Percentiles rank a stretch among this genome's conserved stretches.
These are phyloP conservation scores for Mucor piriformis DNA, from an alignment of 371 early-diverging fungal species.

Conservation along the genomic window DNA sequence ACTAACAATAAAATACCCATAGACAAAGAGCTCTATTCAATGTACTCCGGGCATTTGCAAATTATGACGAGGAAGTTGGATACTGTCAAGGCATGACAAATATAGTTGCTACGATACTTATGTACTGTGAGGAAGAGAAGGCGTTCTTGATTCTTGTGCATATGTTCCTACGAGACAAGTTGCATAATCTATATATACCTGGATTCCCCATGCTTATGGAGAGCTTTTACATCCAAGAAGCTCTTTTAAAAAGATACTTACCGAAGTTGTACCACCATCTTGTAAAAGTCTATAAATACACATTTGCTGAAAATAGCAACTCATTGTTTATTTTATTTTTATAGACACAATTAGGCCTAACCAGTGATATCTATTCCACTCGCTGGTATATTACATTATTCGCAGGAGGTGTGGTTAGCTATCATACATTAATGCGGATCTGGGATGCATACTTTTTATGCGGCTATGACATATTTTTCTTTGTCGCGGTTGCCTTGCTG, in stretches of 20 bases:
- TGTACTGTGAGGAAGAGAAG: constrained; percentile 88
- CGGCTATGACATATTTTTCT: constrained; percentile 64
- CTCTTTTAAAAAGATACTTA: constrained; percentile 48
- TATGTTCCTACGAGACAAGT: constrained; percentile 55
- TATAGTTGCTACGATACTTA: constrained; percentile 85
- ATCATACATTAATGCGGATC: constrained; percentile 61
- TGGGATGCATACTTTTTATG: constrained; percentile 64
- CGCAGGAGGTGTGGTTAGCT: constrained; percentile 59
- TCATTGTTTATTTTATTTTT: neutral
- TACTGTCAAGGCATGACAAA: constrained; percentile 96
- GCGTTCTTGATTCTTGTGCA: constrained; percentile 55
- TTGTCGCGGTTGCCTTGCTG: constrained; percentile 59
- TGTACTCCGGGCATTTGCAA: constrained; percentile 86
- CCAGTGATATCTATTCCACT: constrained; percentile 59
- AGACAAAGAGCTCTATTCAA: constrained; percentile 76
- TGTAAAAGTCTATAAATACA: constrained; percentile 39
- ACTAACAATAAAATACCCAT: no score
- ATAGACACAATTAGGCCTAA: constrained; percentile 51
- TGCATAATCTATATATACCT: constrained; percentile 61
- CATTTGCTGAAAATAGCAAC: neutral
- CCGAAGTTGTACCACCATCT: constrained; percentile 55
- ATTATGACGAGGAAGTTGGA: constrained; percentile 87
- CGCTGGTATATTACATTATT: constrained; percentile 72
- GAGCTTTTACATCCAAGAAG: constrained; percentile 66
- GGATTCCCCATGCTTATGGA: constrained; percentile 68